Evolutionary conservation across 768 basidiomycete species (phyloP).

Genomic region (Mycena floridula): DNA sequence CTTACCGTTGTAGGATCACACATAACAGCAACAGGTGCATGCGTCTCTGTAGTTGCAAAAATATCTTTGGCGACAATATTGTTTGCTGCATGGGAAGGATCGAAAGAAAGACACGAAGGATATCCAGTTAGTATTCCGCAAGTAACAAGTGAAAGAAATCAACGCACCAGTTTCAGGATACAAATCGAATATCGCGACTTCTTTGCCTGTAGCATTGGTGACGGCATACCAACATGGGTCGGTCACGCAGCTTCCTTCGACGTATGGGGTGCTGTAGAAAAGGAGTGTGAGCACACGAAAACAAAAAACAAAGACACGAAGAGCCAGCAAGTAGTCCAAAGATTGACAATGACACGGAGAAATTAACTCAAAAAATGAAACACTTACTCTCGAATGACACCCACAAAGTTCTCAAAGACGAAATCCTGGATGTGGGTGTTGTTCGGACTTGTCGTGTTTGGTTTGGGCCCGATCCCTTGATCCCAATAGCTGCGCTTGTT

Average conservation of each 20-base stretch:
- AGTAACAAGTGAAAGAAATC: not conserved
- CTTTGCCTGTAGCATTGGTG: constrained; percentile 47
- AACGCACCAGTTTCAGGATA: constrained; percentile 46
- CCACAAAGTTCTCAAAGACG: constrained; percentile 46
- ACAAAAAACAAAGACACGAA: constrained; percentile 6
- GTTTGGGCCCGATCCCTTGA: constrained; percentile 31
- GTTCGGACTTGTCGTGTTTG: constrained; percentile 37
- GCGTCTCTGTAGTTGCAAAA: constrained; percentile 37
- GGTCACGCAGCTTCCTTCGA: constrained; percentile 52
- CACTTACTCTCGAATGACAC: constrained; percentile 40
- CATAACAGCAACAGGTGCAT: constrained; percentile 40
- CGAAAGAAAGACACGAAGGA: not conserved
- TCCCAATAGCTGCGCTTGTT: constrained; percentile 48
- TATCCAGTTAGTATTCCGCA: not conserved
- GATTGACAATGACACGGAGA: too few species aligned
- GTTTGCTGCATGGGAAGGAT: constrained; percentile 23
- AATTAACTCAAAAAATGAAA: not conserved
- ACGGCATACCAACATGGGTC: constrained; percentile 61
- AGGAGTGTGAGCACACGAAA: not conserved
- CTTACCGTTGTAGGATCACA: constrained; percentile 47
- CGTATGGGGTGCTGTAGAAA: constrained; percentile 29
- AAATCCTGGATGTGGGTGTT: constrained; percentile 55
- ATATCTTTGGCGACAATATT: constrained; percentile 47
- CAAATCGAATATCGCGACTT: constrained; percentile 53
- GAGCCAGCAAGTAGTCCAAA: too few species aligned